Evolutionary conservation across 208 protist genomes (phyloP), one percentile per base, ranked within the genome.

Genomic region (Leishmania guyanensis): DNA sequence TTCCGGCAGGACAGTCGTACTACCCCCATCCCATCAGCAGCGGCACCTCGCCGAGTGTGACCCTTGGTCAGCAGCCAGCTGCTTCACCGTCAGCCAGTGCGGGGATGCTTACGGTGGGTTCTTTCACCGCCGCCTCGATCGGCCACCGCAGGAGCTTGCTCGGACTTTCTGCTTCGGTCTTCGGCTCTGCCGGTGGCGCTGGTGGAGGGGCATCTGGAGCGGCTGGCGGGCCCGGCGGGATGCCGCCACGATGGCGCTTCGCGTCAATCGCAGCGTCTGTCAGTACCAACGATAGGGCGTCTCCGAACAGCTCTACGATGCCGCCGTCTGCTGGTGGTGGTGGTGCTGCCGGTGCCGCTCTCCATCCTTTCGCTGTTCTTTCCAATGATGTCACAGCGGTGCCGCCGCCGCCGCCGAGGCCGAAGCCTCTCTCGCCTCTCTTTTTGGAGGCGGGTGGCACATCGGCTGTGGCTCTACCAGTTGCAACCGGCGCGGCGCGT

Each of bases 71-170:
- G 74, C 74, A 51, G n/a, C 29, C 62, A 14, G 16, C 46, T 14
- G 12, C 36, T 46, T 56, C 54, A 33, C 53, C 48, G 17, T 26
- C 76, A 16, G 64, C 39, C 39, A 16, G 29, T 62, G 29, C 39
- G 39, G 51, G n/a, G 54, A 54, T 74, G 58, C 14, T 74, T n/a
- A 62, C 71, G n/a, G 71, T 74, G 33, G 77, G 81, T n/a, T 81
- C 81, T 36, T 69, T 72, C 29, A 74, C 60, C 26, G 72, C 71
- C 3, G 81, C 69, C n/a, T 68, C 81, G 48, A 48, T 81, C 22
- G 56, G 50, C 20, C 71, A 48, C 62, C 81, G 62, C 20, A 62
- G 71, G 62, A 62, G 81, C 26, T 53, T 75, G 12, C 71, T 81
- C 14, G 72, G 69, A 43, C 56, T 33, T 48, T 22, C 74, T 43